phyloP scores from a whole-genome alignment of 441 rosid genomes.

The Mallotus repandus region DNA sequence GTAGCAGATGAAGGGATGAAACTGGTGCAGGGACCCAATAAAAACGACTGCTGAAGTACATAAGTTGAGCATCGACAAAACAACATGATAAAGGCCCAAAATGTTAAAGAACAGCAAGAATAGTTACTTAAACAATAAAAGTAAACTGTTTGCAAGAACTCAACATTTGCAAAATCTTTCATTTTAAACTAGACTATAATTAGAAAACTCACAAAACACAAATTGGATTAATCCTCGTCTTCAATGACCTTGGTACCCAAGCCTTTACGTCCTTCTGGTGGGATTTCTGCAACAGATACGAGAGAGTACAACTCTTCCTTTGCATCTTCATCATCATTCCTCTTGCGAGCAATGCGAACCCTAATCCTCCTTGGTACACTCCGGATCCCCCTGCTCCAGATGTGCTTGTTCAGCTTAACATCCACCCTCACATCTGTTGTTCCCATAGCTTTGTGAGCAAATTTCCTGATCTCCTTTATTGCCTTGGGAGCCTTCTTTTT shows the following conservation, averaged over 20 bases:
- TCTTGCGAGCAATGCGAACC: constrained; percentile 82
- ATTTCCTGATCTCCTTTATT: constrained; percentile 88
- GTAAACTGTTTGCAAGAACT: constrained; percentile 9
- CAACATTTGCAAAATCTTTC: constrained; percentile 14
- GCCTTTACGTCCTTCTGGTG: constrained; percentile 69
- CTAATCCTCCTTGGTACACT: constrained; percentile 90
- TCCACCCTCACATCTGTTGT: constrained; percentile 89
- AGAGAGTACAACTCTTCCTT: constrained; percentile 94
- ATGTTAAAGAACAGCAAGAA: neutral
- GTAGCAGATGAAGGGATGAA: no score
- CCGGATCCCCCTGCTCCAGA: constrained; percentile 90
- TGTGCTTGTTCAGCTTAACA: constrained; percentile 87
- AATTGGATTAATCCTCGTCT: constrained; percentile 55
- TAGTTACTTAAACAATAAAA: neutral
- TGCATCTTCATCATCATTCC: constrained; percentile 93
- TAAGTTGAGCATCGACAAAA: neutral
- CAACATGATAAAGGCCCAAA: neutral
- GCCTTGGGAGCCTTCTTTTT: constrained; percentile 99
- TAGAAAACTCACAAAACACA: neutral
- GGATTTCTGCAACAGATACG: constrained; percentile 79
- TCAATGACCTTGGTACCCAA: constrained; percentile 81
- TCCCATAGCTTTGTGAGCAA: constrained; percentile 85
- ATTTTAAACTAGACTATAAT: neutral
- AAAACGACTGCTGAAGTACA: neutral
- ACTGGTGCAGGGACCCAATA: no score